These are phyloP conservation scores for Collybia nuda DNA, from an alignment of 768 basidiomycete genomes.

Conservation along the genomic window DNA sequence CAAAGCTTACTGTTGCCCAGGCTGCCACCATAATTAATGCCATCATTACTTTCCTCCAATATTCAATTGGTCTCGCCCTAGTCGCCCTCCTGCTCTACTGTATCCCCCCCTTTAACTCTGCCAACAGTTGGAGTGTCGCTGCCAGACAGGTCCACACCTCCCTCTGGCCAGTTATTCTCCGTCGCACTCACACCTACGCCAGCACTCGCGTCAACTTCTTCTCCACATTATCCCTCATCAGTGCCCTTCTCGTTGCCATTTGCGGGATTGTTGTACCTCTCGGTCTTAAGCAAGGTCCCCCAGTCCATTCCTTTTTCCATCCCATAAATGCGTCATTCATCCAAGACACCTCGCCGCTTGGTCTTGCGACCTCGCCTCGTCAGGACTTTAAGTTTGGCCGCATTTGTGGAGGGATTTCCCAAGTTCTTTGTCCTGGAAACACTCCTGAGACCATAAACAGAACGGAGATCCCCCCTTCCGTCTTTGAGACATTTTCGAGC, in stretches of 20 bases:
- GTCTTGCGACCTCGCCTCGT: neutral
- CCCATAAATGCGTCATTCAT: slow-evolving; percentile 9
- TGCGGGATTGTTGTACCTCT: slow-evolving; percentile 19
- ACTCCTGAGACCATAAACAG: slow-evolving; percentile 6
- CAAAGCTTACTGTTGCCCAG: slow-evolving; percentile 18
- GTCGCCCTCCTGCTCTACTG: slow-evolving; percentile 17
- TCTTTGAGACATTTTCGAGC: slow-evolving; percentile 15
- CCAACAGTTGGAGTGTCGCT: slow-evolving; percentile 20
- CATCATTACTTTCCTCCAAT: slow-evolving; percentile 17
- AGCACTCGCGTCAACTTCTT: slow-evolving; percentile 8
- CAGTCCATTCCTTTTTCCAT: neutral
- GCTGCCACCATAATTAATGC: slow-evolving; percentile 21
- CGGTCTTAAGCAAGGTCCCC: slow-evolving; percentile 16
- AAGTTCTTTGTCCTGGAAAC: slow-evolving; percentile 17
- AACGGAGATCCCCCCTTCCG: slow-evolving; percentile 11
- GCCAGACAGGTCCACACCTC: slow-evolving; percentile 17
- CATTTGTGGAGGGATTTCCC: slow-evolving; percentile 12
- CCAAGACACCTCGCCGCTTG: slow-evolving; percentile 16
- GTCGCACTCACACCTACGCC: slow-evolving; percentile 3
- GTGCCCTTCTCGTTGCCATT: slow-evolving; percentile 14
- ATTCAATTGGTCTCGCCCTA: slow-evolving; percentile 17
- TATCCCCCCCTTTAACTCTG: slow-evolving; percentile 14
- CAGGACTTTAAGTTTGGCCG: slow-evolving; percentile 13
- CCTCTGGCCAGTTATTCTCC: slow-evolving; percentile 17
- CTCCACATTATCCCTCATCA: slow-evolving; percentile 11